Evolutionary conservation across 768 basidiomycete genomes (phyloP), one percentile per base, ranked within the genome.

Genomic region (Gymnopilus junonius): DNA sequence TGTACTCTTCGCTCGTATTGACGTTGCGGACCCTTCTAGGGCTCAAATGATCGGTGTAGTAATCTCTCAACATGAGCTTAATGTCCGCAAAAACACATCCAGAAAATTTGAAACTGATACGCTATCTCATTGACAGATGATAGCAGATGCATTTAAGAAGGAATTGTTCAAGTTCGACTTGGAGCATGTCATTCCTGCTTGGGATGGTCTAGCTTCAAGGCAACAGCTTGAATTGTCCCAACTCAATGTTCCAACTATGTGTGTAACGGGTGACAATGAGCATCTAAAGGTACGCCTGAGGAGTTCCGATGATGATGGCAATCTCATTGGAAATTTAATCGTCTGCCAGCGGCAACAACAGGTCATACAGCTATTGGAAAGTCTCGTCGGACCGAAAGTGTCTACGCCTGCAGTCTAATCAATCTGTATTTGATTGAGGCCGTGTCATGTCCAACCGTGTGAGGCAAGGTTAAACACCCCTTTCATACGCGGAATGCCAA

Each of bases 231-330:
- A 83, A 15, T 78, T 95, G 51, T 85, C 87, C 66, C 72, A 79
- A 31, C 76, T 89, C 46, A 78, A 82, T 40, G 84, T 94, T 14
- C 93, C 93, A 15, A 81, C 85, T 2, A 93, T 95, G 89, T 91
- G 84, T 70, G 74, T 79, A 12, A 87, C 89, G 2, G 74, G 69
- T 45, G 79, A 80, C 45, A 68, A 70, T 39, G 69, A 77, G 3
- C 84, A 87, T 65, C 75, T 83, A 77, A 82, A 92, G 82, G 92
- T 91, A 71, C 62, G 82, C 67, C 21, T 40, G n/a, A 17, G n/a
- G 21, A 35, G 20, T 40, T 27, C 8, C 34, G 4, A 21, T n/a
- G 2, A 23, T 21, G 21, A 17, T 25, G 37, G 2, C 35, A 12
- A 20, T 60, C 40, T 21, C 32, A 32, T 29, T 46, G n/a, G 17